Evolutionary conservation across 2,329 filamentous ascomycete genomes (phyloP), one percentile per base, ranked within the genome.

Genomic region (Monilinia laxa): DNA sequence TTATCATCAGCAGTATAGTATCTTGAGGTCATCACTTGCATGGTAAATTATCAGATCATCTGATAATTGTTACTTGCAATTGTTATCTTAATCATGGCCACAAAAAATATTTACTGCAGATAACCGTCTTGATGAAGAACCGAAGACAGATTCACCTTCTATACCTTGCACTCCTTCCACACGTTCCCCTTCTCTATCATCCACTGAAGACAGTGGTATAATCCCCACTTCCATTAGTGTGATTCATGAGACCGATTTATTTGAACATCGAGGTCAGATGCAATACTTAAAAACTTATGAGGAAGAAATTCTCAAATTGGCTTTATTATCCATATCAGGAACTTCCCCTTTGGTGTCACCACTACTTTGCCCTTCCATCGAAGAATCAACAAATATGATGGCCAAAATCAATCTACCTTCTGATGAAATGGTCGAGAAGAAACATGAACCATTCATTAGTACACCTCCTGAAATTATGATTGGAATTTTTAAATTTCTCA

Each of bases 401-500:
- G 64, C 49, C 2, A 35, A 45, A 16, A 38, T 66, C 31, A 10
- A 9, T 28, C 23, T 52, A 6, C 25, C 23, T 7, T 52, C 23
- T 12, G 14, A 52, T 25, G 58, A 60, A 4, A 38, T 23, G 4
- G 28, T 38, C 1, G 28, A 56, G n/a, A 42, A 31, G 20, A 53
- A 63, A 16, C 51, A 23, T 3, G 12, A 42, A 52, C 20, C 51
- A 9, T 65, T 65, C 20, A 54, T 72, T 14, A 64, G 55, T 12
- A 28, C 72, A 2, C 69, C 69, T 6, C 67, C 66, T 11, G 69
- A 73, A 52, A 67, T 74, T 20, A 68, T 71, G 23, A 40, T 70
- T 5, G 66, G 64, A n/a, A 71, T 74, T 25, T 70, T 71, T 14
- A 45, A 35, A 5, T 40, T 65, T 20, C 59, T 74, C 11, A 68